A percentile compares a stretch with the other conserved stretches of the same genome.
These are phyloP conservation scores for Phytophthora cactorum DNA, from an alignment of 352 stramenopile species.

Conservation along the genomic window DNA sequence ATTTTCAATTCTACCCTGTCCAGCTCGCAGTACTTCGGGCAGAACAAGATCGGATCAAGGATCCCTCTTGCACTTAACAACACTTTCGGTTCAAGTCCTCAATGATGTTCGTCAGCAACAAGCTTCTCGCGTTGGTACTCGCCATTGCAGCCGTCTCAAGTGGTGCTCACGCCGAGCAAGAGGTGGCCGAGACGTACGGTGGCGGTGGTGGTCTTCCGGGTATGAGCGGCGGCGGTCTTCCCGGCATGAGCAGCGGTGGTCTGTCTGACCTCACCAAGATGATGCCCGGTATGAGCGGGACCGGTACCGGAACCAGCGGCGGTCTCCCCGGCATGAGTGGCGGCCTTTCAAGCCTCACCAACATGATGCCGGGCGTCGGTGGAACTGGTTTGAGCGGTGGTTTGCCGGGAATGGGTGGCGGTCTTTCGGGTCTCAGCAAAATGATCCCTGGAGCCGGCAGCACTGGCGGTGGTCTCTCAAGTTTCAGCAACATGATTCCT, in stretches of 20 bases:
- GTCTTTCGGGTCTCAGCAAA: background rate
- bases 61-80: no score
- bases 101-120: slow-evolving; percentile 10
- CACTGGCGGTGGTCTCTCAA: background rate
- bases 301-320: no score
- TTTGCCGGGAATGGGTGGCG: background rate
- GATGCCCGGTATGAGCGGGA: background rate
- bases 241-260: background rate
- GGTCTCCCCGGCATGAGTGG: background rate
- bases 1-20: background rate
- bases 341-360: background rate
- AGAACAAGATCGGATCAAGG: background rate
- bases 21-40: background rate
- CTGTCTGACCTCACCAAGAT: slow-evolving; percentile 3
- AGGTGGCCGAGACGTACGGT: slow-evolving; percentile 1
- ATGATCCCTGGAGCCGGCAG: background rate
- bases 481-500: slow-evolving; percentile 6
- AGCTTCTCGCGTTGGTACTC: slow-evolving; percentile 5
- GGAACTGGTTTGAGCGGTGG: background rate
- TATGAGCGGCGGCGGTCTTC: background rate
- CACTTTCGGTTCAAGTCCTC: background rate
- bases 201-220: no score
- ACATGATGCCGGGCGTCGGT: slow-evolving; percentile 2
- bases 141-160: background rate
- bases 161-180: background rate